phyloP scores from a whole-genome alignment of 2,329 filamentous ascomycete genomes.

The Claviceps paspali region DNA sequence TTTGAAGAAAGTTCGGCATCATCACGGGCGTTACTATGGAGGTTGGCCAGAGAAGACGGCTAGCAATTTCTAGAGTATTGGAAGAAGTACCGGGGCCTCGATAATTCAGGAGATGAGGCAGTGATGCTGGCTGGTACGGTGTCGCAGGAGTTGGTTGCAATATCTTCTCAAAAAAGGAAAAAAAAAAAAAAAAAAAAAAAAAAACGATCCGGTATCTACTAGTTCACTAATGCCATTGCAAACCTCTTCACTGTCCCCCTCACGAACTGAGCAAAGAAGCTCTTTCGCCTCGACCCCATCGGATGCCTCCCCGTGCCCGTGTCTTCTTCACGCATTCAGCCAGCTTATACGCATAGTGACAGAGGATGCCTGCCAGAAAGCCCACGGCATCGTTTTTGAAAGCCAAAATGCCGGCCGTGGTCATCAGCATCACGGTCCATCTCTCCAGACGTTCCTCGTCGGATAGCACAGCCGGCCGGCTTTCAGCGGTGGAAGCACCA shows the following conservation, averaged over 20 bases:
- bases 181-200: too few relatives aligned
- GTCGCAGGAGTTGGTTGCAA: neutral
- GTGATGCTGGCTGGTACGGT: neutral
- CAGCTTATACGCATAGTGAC: slow-evolving; percentile 52
- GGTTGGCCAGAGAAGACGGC: slow-evolving; percentile 5
- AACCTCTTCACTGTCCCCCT: neutral
- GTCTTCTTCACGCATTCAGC: slow-evolving; percentile 27
- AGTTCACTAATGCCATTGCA: neutral
- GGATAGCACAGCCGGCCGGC: slow-evolving; percentile 36
- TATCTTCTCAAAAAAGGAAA: neutral
- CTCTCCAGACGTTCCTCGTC: slow-evolving; percentile 57
- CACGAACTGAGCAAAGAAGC: slow-evolving; percentile 16
- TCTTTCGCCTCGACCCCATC: slow-evolving; percentile 10
- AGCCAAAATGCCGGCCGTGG: slow-evolving; percentile 64
- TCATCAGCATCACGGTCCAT: slow-evolving; percentile 85
- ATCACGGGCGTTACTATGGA: slow-evolving; percentile 13
- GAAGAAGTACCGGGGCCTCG: too few relatives aligned
- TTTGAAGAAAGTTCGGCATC: slow-evolving; percentile 15
- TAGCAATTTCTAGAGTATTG: neutral
- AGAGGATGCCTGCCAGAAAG: slow-evolving; percentile 67
- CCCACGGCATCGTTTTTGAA: slow-evolving; percentile 86
- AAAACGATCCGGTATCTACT: too few relatives aligned
- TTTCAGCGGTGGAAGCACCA: slow-evolving; percentile 35
- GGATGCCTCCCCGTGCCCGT: slow-evolving; percentile 15
- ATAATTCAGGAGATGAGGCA: neutral